phyloP scores from a whole-genome alignment of 2,329 filamentous ascomycete genomes.

The Alternaria metachromatica region DNA sequence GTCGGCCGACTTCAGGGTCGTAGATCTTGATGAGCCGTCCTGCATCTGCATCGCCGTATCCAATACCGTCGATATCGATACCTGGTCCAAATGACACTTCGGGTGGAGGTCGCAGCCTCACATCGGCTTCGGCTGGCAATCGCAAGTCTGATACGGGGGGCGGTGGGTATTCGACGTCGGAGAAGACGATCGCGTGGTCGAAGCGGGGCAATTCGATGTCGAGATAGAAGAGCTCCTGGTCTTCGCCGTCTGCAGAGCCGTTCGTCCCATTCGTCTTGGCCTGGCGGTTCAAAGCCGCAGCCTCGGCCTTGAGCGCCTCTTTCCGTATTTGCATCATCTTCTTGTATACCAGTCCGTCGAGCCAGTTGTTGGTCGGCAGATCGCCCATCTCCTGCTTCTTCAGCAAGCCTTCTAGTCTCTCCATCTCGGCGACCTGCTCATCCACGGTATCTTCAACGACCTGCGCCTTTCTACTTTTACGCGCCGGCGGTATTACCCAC shows the following conservation, averaged over 20 bases:
- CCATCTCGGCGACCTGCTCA: slow-evolving; percentile 84
- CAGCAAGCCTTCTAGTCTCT: slow-evolving; percentile 85
- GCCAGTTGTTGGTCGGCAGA: slow-evolving; percentile 90
- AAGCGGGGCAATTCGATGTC: slow-evolving; percentile 93
- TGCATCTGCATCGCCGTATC: slow-evolving; percentile 58
- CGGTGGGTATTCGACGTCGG: slow-evolving; percentile 88
- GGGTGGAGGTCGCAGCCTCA: slow-evolving; percentile 79
- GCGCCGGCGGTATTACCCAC: slow-evolving; percentile 64
- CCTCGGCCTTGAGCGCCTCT: slow-evolving; percentile 48
- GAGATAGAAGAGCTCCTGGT: slow-evolving; percentile 75
- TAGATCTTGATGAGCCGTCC: slow-evolving; percentile 82
- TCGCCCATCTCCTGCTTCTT: slow-evolving; percentile 99
- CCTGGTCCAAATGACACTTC: slow-evolving; percentile 91
- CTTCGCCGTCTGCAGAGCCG: slow-evolving; percentile 40
- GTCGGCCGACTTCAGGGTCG: slow-evolving; percentile 87
- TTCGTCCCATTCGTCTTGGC: slow-evolving; percentile 22
- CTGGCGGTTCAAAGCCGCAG: slow-evolving; percentile 47
- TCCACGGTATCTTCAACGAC: slow-evolving; percentile 55
- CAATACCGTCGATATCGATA: slow-evolving; percentile 72
- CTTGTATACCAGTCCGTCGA: slow-evolving; percentile 92
- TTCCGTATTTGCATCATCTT: slow-evolving; percentile 74
- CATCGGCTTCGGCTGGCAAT: slow-evolving; percentile 66
- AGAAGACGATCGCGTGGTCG: slow-evolving; percentile 94
- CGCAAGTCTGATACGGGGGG: slow-evolving; percentile 81
- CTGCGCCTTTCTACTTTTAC: slow-evolving; percentile 57